phyloP scores from a whole-genome alignment of 176 grass and related monocot species.

The maize (Zea mays) region Zm-B73-REFERENCE-NAM-5.0 NC_050098.1:32336001-32336500 shows the following conservation, averaged over 20 bases:
- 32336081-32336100: background rate
- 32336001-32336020: constrained; percentile 92
- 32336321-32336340: background rate
- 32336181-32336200: constrained; percentile 66
- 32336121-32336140: constrained; percentile 92
- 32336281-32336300: background rate
- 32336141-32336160: constrained; percentile 97
- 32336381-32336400: background rate
- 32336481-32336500: background rate
- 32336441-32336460: background rate
- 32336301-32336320: constrained; percentile 7
- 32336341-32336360: background rate
- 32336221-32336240: background rate
- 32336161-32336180: constrained; percentile 86
- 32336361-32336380: background rate
- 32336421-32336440: background rate
- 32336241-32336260: background rate
- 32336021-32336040: constrained; percentile 52
- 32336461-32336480: background rate
- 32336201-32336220: background rate
- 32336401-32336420: background rate
- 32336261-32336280: background rate
- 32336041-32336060: background rate
- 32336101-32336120: constrained; percentile 57
- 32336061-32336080: too few species aligned